Conservation (phyloP, 2,329 filamentous ascomycete genomes). For the Penicillium olsonii region DNA sequence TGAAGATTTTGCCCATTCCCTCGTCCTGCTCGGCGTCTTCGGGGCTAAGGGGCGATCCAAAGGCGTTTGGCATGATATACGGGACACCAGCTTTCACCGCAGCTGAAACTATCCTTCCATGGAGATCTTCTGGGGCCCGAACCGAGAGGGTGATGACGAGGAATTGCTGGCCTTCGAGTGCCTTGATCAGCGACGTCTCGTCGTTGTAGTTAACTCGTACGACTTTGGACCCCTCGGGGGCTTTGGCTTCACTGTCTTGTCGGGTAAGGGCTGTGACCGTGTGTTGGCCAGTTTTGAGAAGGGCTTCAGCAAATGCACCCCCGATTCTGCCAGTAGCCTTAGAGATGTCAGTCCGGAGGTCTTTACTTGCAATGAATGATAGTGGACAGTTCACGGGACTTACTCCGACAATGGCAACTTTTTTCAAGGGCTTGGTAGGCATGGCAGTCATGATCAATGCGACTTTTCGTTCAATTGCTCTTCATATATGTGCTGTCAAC, state of each 20-base stretch:
- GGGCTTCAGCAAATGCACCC: slow-evolving; percentile 31
- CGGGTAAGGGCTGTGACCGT: slow-evolving; percentile 55
- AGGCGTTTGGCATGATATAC: slow-evolving; percentile 57
- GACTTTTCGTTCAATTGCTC: no score
- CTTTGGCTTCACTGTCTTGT: slow-evolving; percentile 35
- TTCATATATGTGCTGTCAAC: no score
- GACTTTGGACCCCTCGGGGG: slow-evolving; percentile 49
- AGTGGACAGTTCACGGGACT: background rate
- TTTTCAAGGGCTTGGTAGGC: slow-evolving; percentile 24
- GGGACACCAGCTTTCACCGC: slow-evolving; percentile 56
- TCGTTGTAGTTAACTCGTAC: slow-evolving; percentile 52
- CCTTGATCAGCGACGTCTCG: slow-evolving; percentile 46
- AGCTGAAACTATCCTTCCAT: slow-evolving; percentile 54
- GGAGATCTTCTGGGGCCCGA: slow-evolving; percentile 45
- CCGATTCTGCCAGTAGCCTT: slow-evolving; percentile 38
- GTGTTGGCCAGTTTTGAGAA: slow-evolving; percentile 53
- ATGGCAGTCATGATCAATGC: background rate
- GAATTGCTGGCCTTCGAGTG: slow-evolving; percentile 56
- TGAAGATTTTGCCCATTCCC: slow-evolving; percentile 23
- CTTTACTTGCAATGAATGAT: background rate
- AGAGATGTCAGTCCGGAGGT: slow-evolving; percentile 8
- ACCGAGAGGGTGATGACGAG: slow-evolving; percentile 56
- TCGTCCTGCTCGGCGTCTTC: slow-evolving; percentile 30
- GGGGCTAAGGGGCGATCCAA: slow-evolving; percentile 29
- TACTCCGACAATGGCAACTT: slow-evolving; percentile 42